These are phyloP conservation scores for Hsuehochloa calcarea DNA, from an alignment of 176 grass and related monocot genomes.

Conservation along the genomic window DNA sequence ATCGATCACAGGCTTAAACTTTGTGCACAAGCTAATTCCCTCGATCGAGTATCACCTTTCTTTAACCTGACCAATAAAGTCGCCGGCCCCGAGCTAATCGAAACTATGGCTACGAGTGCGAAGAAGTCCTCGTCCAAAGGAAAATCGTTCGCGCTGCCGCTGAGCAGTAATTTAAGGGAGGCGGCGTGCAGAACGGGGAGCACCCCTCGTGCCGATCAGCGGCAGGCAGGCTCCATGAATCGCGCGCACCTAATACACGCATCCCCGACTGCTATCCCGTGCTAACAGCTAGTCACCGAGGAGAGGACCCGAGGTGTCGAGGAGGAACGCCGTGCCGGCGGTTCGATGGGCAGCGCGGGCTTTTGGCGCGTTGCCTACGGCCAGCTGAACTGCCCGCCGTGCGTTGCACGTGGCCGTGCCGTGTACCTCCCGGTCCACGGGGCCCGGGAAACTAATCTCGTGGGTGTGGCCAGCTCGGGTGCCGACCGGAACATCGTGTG, in stretches of 20 bases:
- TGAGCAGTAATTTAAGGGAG: neutral
- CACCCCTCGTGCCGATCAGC: constrained; percentile 45
- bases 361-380: neutral
- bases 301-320: constrained; percentile 6
- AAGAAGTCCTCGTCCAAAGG: neutral
- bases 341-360: constrained; percentile 4
- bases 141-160: neutral
- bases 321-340: neutral
- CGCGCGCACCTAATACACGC: constrained; percentile 26
- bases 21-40: neutral
- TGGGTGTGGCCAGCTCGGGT: neutral
- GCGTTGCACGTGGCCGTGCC: neutral
- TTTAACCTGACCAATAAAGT: neutral
- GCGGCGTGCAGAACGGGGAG: constrained; percentile 1
- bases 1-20: neutral
- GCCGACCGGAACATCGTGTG: neutral
- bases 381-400: neutral
- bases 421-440: neutral
- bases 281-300: too few relatives aligned
- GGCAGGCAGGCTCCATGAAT: constrained; percentile 27
- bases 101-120: too few relatives aligned
- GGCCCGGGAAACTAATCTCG: neutral
- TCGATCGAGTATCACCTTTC: neutral
- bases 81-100: neutral
- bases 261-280: neutral